A percentile compares a stretch with the other conserved stretches of the same genome.
phyloP scores from a whole-genome alignment of 1,284 basidiomycete genomes.

The Rhizoctonia solani region DNA sequence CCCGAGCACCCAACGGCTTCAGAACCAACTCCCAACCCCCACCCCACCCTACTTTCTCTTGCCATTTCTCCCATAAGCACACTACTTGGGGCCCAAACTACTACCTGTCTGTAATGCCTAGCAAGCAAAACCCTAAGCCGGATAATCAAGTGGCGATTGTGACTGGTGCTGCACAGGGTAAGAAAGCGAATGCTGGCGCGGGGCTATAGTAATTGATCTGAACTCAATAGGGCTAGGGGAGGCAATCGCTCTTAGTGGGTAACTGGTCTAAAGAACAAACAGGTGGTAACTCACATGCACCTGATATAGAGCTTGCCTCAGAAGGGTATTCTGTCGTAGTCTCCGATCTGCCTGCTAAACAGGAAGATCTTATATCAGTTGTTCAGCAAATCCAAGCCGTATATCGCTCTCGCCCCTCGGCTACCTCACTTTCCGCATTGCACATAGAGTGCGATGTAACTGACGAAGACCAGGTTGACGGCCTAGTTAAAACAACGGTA shows the following conservation, averaged over 20 bases:
- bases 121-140: neutral
- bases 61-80: too few relatives aligned
- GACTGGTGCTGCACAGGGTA: conserved; percentile 27
- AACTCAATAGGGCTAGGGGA: conserved; percentile 1
- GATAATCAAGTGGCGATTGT: conserved; percentile 16
- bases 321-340: conserved; percentile 9
- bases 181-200: neutral
- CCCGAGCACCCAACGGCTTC: too few relatives aligned
- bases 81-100: too few relatives aligned
- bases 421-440: neutral
- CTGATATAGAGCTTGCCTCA: neutral
- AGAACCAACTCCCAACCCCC: too few relatives aligned
- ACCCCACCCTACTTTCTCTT: too few relatives aligned
- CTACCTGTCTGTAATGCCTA: neutral
- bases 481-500: conserved; percentile 8
- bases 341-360: conserved; percentile 3
- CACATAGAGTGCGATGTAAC: conserved; percentile 9
- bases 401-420: neutral
- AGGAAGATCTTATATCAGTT: neutral
- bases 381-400: neutral
- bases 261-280: too few relatives aligned
- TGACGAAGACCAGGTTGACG: conserved; percentile 13
- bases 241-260: conserved; percentile 14
- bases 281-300: too few relatives aligned
- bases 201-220: neutral